Evolutionary conservation across 208 protist species (phyloP).

Genomic region (Trypanosomatidae sp.): DNA sequence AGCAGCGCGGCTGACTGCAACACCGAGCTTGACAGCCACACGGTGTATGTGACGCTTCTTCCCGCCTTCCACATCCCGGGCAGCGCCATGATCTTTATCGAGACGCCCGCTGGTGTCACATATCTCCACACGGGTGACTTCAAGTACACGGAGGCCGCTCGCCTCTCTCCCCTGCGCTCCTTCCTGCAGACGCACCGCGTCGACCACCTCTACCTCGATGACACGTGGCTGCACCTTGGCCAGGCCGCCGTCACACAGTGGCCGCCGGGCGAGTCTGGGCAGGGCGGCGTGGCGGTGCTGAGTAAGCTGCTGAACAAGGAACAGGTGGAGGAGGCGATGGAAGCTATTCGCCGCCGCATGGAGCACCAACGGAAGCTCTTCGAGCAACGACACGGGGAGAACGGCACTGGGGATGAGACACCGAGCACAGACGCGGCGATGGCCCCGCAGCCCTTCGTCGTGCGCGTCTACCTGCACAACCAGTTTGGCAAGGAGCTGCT

Average conservation of each 20-base stretch:
- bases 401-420: slow-evolving; percentile 2
- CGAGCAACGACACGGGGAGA: too few species aligned
- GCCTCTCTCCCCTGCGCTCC: slow-evolving; percentile 23
- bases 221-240: slow-evolving; percentile 83
- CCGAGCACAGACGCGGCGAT: background rate
- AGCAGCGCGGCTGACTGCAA: background rate
- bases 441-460: slow-evolving; percentile 27
- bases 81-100: slow-evolving; percentile 76
- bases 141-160: slow-evolving; percentile 42
- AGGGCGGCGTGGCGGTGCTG: slow-evolving; percentile 35
- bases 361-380: slow-evolving; percentile 40
- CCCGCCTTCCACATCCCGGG: slow-evolving; percentile 79
- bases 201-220: slow-evolving; percentile 82
- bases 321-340: slow-evolving; percentile 67
- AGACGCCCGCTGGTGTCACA: slow-evolving; percentile 44
- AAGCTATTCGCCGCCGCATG: slow-evolving; percentile 69
- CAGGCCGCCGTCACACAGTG: slow-evolving; percentile 15
- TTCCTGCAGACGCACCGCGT: slow-evolving; percentile 60
- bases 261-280: background rate
- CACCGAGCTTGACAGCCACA: background rate
- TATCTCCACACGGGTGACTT: slow-evolving; percentile 86
- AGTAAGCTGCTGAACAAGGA: slow-evolving; percentile 58
- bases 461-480: slow-evolving; percentile 82
- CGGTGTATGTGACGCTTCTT: slow-evolving; percentile 46
- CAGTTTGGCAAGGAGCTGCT: slow-evolving; percentile 81